A percentile compares a stretch with the other conserved stretches of the same genome.
Conservation (phyloP, 2,329 filamentous ascomycete species). For the Paramyrothecium sp. region DNA sequence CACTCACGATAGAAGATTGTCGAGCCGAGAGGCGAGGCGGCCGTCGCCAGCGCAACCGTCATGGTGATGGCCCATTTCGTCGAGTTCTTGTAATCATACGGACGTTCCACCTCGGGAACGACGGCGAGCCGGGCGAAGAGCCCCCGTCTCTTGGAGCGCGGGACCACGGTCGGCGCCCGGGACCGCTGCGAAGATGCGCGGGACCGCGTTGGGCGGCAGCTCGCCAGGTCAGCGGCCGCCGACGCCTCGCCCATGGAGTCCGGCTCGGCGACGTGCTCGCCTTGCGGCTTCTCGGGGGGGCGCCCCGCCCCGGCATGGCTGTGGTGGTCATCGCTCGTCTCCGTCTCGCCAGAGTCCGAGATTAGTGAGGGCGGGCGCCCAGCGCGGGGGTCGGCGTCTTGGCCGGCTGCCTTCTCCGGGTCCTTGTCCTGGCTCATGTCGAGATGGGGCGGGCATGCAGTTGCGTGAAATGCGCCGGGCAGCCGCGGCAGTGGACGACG, state of each 20-base stretch:
- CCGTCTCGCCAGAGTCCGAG: slow-evolving; percentile 13
- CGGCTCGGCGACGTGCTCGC: slow-evolving; percentile 17
- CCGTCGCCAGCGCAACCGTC: slow-evolving; percentile 73
- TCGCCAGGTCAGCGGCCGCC: neutral
- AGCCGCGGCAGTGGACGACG: too few relatives aligned
- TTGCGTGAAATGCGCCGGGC: too few relatives aligned
- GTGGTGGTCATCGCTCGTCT: slow-evolving; percentile 6
- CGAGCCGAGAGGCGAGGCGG: slow-evolving; percentile 79
- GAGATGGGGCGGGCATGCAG: neutral
- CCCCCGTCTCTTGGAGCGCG: slow-evolving; percentile 59
- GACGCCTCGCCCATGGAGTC: slow-evolving; percentile 15
- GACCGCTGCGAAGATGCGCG: slow-evolving; percentile 38
- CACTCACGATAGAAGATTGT: slow-evolving; percentile 77
- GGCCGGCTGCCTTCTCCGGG: neutral
- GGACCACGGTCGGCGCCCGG: slow-evolving; percentile 35
- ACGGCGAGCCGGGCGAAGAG: slow-evolving; percentile 69
- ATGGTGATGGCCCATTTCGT: slow-evolving; percentile 86
- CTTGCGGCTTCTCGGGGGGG: slow-evolving; percentile 4
- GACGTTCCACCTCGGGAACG: slow-evolving; percentile 75
- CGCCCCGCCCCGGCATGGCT: slow-evolving; percentile 1
- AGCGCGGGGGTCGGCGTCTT: neutral
- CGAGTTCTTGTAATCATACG: slow-evolving; percentile 67
- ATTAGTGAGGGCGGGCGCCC: slow-evolving; percentile 10
- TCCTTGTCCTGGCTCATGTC: neutral
- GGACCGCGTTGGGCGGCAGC: slow-evolving; percentile 17